Percentiles rank a stretch among this genome's conserved stretches.
Conservation (phyloP, 2,329 filamentous ascomycete species). For the Nigrograna mackinnonii region DNA sequence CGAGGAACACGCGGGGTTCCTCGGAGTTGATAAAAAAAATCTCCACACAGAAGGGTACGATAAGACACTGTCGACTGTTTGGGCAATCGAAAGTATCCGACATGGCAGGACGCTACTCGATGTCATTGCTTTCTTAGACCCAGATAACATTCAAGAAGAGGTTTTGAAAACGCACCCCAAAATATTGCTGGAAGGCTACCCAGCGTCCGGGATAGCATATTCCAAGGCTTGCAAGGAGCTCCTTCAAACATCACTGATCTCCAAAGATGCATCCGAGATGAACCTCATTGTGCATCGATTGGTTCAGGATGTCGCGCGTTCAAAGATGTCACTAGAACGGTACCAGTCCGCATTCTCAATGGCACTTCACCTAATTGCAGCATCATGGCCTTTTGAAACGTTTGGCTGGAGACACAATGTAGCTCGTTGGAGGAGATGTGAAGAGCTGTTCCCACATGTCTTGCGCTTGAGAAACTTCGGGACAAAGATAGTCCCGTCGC, state of each 20-base stretch:
- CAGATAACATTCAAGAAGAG: constrained; percentile 8
- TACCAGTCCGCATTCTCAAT: constrained; percentile 3
- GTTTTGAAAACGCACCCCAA: neutral
- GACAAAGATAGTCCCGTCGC: neutral
- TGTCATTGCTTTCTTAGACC: constrained; percentile 8
- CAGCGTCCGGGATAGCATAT: neutral
- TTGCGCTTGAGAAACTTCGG: constrained; percentile 9
- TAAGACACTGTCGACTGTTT: constrained; percentile 7
- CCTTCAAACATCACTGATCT: neutral
- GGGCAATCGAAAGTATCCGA: constrained; percentile 9
- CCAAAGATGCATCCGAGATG: neutral
- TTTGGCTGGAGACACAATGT: neutral
- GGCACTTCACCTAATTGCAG: constrained; percentile 5
- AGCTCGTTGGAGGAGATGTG: constrained; percentile 7
- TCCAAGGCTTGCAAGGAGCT: neutral
- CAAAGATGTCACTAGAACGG: neutral
- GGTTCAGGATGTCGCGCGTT: neutral
- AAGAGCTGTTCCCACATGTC: constrained; percentile 9
- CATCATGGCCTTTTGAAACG: constrained; percentile 10
- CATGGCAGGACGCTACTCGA: constrained; percentile 7
- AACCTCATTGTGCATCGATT: neutral
- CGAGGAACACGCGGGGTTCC: neutral
- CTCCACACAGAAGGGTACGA: constrained; percentile 1
- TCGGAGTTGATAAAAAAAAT: neutral
- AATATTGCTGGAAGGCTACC: constrained; percentile 1